Evolutionary conservation across 176 grass and related monocot genomes (phyloP).

Genomic region (Rhipidocladum racemiflorum): DNA sequence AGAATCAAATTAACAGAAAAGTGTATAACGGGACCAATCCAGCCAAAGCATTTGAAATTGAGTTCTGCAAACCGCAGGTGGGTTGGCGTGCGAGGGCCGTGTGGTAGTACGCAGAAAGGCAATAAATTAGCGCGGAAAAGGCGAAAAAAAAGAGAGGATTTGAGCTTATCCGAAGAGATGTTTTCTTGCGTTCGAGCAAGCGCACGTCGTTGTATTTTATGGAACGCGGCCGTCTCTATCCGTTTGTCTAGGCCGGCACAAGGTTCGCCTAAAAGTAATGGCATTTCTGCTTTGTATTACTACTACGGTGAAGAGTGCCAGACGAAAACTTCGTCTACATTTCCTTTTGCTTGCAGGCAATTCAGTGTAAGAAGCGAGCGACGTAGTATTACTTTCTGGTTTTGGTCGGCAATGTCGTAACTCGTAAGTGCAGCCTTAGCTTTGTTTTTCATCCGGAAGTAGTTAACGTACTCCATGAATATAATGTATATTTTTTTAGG

Average conservation of each 20-base stretch:
- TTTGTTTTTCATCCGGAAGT: background rate
- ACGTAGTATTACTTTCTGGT: background rate
- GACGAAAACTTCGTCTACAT: background rate
- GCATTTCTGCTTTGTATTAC: background rate
- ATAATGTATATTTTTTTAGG: no score
- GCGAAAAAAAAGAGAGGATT: background rate
- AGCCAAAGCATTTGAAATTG: background rate
- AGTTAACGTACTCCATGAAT: background rate
- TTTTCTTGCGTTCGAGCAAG: background rate
- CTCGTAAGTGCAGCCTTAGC: background rate
- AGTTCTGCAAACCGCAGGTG: conserved; percentile 9
- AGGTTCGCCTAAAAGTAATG: background rate
- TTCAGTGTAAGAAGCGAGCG: background rate
- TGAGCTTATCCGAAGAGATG: conserved; percentile 44
- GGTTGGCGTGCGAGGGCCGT: background rate
- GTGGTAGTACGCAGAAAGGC: conserved; percentile 11
- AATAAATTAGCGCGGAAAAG: conserved; percentile 23
- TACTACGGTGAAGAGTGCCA: background rate
- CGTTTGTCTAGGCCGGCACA: background rate
- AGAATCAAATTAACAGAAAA: no score
- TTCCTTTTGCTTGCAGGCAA: conserved; percentile 4
- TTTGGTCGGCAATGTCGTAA: conserved; percentile 32
- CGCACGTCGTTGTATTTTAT: conserved; percentile 31
- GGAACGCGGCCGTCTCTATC: conserved; percentile 39
- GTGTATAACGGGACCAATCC: no score